Base-by-base conservation (phyloP, 768 basidiomycete genomes). In the Lanmaoa pseudosensibilis region DNA sequence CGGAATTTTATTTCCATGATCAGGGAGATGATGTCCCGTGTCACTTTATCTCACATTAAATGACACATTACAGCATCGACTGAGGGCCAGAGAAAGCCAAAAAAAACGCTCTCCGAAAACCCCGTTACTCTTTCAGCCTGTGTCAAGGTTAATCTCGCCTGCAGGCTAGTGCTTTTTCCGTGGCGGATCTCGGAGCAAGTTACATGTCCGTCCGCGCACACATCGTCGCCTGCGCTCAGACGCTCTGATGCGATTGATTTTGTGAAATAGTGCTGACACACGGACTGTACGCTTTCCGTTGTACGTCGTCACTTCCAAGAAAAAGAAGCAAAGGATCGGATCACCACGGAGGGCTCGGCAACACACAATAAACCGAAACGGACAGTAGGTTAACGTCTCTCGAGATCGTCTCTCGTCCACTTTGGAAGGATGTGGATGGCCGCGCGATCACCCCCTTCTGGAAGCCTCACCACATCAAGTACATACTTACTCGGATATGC, bases 61-160 rank as follows among this genome's bases (percentile, higher is more conserved):
- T 41, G 48, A 50, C 43, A 18, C 23, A 37, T 67, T 66, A 66
- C 60, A 63, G 46, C 63, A 68, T 59, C 36, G 4, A 53, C 36
- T 48, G 49, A 54, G 59, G 37, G 53, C 30, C 36, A 56, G 27
- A 12, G 43, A 56, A 49, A 23, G 32, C 49, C 46, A 25, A 52
- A 30, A 58, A 57, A 55, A 30, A 36, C 2, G 40, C 37, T 46
- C 15, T 43, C 58, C 56, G 63, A 58, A 53, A 64, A 27, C 21
- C 50, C 65, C 62, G 58, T 61, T 47, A 25, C 47, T 50, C 51
- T 43, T 50, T 59, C 47, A 21, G 30, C 56, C 56, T 38, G 52
- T 50, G 27, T 46, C 57, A 56, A 67, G 48, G 68, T 69, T 68
- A 68, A 68, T 69, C 67, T 62, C 57, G 55, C 58, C 45, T 59